Evolutionary conservation across 1,284 basidiomycete genomes (phyloP).

Genomic region (Cryptococcus amylolentus): DNA sequence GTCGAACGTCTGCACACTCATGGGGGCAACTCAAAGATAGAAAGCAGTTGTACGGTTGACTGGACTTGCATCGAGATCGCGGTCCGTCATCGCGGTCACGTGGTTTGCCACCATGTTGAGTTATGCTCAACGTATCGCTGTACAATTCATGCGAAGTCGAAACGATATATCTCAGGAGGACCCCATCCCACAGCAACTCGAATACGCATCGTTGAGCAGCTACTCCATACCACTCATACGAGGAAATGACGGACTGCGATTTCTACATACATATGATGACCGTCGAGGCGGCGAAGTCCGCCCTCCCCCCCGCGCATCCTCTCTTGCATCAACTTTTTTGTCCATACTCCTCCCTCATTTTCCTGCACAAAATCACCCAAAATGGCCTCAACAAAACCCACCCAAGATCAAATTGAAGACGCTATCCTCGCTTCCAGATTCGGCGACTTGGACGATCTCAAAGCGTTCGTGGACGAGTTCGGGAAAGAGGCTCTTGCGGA

Average conservation of each 20-base stretch:
- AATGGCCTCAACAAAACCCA: conserved; percentile 24
- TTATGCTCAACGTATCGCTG: too few species aligned
- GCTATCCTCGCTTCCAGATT: conserved; percentile 77
- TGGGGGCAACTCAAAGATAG: neutral
- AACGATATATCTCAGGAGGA: too few species aligned
- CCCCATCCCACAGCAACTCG: too few species aligned
- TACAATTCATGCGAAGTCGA: too few species aligned
- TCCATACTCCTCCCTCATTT: neutral
- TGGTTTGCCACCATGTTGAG: neutral
- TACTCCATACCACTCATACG: too few species aligned
- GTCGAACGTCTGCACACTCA: neutral
- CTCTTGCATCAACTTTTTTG: conserved; percentile 9
- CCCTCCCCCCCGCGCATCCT: conserved; percentile 6
- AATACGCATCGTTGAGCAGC: too few species aligned
- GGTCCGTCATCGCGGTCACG: neutral
- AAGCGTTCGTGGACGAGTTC: conserved; percentile 61
- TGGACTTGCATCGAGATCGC: too few species aligned
- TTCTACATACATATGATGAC: neutral
- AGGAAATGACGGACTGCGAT: too few species aligned
- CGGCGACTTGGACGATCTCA: conserved; percentile 74
- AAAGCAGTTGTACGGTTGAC: neutral
- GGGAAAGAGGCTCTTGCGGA: conserved; percentile 57
- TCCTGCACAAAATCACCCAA: neutral
- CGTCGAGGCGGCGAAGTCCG: conserved; percentile 2
- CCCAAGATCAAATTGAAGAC: conserved; percentile 66